Conservation (phyloP, 257 asterid genomes). For the Przewalskia tangutica region DNA sequence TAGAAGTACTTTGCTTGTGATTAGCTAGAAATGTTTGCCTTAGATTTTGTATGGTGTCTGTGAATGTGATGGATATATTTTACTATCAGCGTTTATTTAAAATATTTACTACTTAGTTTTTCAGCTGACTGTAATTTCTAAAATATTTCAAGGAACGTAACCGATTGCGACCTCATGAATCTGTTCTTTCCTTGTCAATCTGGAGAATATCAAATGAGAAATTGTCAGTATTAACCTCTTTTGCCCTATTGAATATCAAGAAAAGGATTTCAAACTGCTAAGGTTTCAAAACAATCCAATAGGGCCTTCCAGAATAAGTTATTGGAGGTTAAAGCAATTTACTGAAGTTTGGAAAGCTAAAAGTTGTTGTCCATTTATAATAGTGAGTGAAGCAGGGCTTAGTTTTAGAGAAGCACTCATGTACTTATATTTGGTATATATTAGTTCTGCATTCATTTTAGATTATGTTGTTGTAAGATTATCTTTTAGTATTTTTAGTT, state of each 20-base stretch:
- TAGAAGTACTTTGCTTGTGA: neutral
- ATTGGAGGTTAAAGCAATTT: neutral
- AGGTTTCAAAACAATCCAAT: neutral
- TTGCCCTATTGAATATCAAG: neutral
- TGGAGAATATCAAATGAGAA: neutral
- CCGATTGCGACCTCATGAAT: neutral
- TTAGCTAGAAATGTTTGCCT: neutral
- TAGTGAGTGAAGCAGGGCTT: neutral
- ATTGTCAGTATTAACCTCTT: neutral
- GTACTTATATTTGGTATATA: neutral
- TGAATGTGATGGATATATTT: neutral
- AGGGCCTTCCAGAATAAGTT: neutral
- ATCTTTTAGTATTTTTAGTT: neutral
- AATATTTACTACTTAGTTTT: neutral
- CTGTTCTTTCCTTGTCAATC: neutral
- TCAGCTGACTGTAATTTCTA: neutral
- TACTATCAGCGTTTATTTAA: neutral
- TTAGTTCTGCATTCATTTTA: neutral
- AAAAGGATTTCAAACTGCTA: neutral
- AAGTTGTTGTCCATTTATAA: neutral
- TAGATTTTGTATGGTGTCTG: neutral
- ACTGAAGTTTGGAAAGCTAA: neutral
- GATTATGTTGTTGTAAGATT: neutral
- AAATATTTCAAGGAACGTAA: neutral
- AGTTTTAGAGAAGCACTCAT: neutral